Percentiles rank a stretch among this genome's conserved stretches.
Conservation (phyloP, 169 alveolate species). For the Theileria orientalis region DNA sequence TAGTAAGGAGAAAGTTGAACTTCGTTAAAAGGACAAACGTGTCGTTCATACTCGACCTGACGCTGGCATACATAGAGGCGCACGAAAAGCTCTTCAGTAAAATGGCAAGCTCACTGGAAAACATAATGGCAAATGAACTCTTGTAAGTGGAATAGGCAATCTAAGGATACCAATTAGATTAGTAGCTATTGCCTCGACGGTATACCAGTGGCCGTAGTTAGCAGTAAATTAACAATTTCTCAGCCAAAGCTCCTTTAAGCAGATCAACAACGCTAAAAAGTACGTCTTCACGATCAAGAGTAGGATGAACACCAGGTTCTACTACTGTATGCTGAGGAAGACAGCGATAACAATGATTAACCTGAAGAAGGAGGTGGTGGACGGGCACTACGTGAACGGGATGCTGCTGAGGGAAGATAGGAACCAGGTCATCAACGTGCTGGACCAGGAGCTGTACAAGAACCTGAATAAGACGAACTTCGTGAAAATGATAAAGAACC, state of each 20-base stretch:
- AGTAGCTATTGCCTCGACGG: background rate
- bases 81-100: conserved; percentile 77
- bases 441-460: conserved; percentile 49
- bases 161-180: no score
- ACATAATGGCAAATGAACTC: conserved; percentile 70
- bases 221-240: background rate
- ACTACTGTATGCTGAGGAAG: conserved; percentile 45
- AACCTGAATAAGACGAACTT: conserved; percentile 35
- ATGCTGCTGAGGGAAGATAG: conserved; percentile 57
- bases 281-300: conserved; percentile 29
- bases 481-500: conserved; percentile 32
- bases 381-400: conserved; percentile 55
- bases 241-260: conserved; percentile 37
- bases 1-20: conserved; percentile 21
- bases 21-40: conserved; percentile 26
- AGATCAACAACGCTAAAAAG: conserved; percentile 33
- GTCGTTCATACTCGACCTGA: conserved; percentile 65
- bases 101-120: conserved; percentile 74
- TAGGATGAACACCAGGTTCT: conserved; percentile 13
- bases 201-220: background rate
- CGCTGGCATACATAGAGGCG: conserved; percentile 81
- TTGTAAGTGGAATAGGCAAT: conserved; percentile 6
- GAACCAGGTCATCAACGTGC: conserved; percentile 15
- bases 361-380: conserved; percentile 48
- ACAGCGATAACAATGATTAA: conserved; percentile 57